Evolutionary conservation across 805 yeast species (phyloP), one percentile per base, ranked within the genome.

Genomic region (Yarrowia sp.): DNA sequence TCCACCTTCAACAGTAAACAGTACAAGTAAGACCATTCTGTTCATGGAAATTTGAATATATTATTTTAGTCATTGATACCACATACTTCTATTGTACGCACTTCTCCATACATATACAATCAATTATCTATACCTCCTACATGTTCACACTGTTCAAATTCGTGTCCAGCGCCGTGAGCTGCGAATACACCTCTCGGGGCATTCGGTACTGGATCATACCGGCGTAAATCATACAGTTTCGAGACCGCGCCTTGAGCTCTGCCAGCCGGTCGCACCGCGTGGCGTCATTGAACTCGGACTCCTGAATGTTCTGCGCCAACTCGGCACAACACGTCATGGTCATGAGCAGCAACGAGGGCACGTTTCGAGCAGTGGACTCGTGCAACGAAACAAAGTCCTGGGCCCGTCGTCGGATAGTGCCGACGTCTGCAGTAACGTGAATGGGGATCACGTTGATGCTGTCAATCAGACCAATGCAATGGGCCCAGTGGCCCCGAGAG

Each of bases 161-260:
- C 16, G 62, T 56, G n/a, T 89, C 96, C 66, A 89, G 76, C 67
- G 82, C 83, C 33, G 88, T 85, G 71, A 89, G 78, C 44, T 85
- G 81, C 69, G 89, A 85, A 73, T 89, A 90, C 0, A 90, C 86
- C 70, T 90, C 96, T 64, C 82, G 78, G 24, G 72, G 68, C 96
- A 92, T 90, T 73, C 88, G 87, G 76, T 89, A 92, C 76, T 90
- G 96, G 38, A 92, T 87, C 86, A 93, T 88, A 67, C 98, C 98
- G 7, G 98, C 96, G 74, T 88, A 93, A 3, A 92, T 85, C 92
- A 92, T 91, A 75, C 96, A 89, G 75, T 91, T 91, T 74, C 85
- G 88, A 2, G 96, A 91, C 68, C 88, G 80, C 67, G 81, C 82
- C 59, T 80, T 80, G 71, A 90, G 77, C 44, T 84, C 82, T 3